phyloP scores from a whole-genome alignment of 345 rosid species.

The Boechera retrofracta region DNA sequence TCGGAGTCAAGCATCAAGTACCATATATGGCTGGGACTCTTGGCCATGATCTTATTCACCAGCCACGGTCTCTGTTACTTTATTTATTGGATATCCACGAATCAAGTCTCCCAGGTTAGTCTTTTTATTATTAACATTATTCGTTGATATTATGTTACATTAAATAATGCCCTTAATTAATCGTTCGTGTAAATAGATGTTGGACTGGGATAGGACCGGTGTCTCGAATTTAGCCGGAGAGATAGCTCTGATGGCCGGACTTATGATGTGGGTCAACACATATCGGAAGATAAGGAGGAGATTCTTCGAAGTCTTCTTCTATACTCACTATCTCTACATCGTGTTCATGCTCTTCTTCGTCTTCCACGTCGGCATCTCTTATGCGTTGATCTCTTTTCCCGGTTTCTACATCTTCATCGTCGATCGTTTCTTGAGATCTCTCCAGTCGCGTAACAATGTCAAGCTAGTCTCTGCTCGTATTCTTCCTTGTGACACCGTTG shows the following conservation, averaged over 20 bases:
- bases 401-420: conserved; percentile 79
- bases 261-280: conserved; percentile 69
- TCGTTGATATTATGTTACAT: background rate
- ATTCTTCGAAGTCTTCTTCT: conserved; percentile 77
- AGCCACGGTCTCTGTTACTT: conserved; percentile 64
- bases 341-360: conserved; percentile 66
- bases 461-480: conserved; percentile 62
- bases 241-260: conserved; percentile 59
- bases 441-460: conserved; percentile 62
- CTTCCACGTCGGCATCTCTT: conserved; percentile 62
- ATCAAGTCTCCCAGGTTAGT: conserved; percentile 50
- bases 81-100: conserved; percentile 45
- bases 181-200: conserved; percentile 48
- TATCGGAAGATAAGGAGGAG: conserved; percentile 56
- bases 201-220: conserved; percentile 51
- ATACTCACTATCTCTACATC: conserved; percentile 78
- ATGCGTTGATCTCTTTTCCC: conserved; percentile 67
- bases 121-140: background rate
- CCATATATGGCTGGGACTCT: conserved; percentile 79
- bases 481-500: conserved; percentile 64
- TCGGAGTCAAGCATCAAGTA: conserved; percentile 81
- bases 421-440: conserved; percentile 73
- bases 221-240: conserved; percentile 75
- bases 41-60: conserved; percentile 58
- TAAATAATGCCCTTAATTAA: background rate